Base-by-base conservation (phyloP, 2,329 filamentous ascomycete species). In the Talaromyces islandicus region DNA sequence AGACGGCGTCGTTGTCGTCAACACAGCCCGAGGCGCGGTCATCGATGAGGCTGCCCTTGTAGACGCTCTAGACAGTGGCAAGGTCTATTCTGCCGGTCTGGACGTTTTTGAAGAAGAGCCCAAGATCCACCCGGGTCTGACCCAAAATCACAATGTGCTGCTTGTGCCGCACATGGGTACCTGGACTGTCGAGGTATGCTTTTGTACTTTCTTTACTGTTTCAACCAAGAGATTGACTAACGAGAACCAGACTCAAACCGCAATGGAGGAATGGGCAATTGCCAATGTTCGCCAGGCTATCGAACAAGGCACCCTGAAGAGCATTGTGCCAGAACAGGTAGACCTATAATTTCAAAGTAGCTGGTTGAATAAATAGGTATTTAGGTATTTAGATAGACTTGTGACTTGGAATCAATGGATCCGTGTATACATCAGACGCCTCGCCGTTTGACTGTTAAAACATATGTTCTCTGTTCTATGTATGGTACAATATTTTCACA, bases 91-190 rank as follows among this genome's bases (percentile, higher is more conserved):
- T 11, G 87, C 80, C 14, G 91, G 91, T 1, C 80, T 95, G 5
- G 91, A 95, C 71, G 91, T 95, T 55, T 95, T 87, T 69, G 91
- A 95, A 71, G 80, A 92, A 41, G 91, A 95, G 73, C 91, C 91
- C 0, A 80, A 84, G 60, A 78, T 95, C 29, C 89, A 94, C 69
- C 86, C 86, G 0, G 89, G 88, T 1, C 78, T 95, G 48, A 66
- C 92, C 14, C 76, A 78, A 17, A 92, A 93, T 69, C 84, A 85
- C 2, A 83, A 85, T 65, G 89, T 90, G 24, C 79, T 93, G 67
- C 79, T 96, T 29, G 77, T 95, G 38, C 91, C 91, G 56, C 91
- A 95, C 73, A 90, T 95, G 89, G 91, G 91, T 0, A 95, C 91
- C 0, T 91, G 84, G 81, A 93, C 89, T 0, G 77, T 86, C 29